Conservation (phyloP, 2,329 filamentous ascomycete species). For the Aureobasidium sp. region DNA sequence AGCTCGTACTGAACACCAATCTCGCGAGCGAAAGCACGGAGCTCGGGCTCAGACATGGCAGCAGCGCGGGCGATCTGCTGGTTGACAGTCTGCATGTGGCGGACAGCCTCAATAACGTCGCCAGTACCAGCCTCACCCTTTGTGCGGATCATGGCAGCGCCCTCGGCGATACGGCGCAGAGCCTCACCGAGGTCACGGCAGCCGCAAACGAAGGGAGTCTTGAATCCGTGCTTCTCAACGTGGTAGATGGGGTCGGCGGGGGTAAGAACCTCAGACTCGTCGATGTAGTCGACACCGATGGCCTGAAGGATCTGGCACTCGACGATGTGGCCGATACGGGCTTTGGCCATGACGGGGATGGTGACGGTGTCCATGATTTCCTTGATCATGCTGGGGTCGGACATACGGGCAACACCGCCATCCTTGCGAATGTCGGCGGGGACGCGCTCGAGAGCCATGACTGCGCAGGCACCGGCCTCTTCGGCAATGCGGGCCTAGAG, state of each 20-base stretch:
- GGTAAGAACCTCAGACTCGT: conserved; percentile 95
- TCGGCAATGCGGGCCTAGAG: conserved; percentile 84
- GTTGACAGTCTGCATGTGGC: conserved; percentile 90
- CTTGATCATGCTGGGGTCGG: conserved; percentile 87
- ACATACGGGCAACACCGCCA: conserved; percentile 95
- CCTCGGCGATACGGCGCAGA: conserved; percentile 80
- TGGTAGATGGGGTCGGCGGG: conserved; percentile 87
- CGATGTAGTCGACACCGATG: conserved; percentile 93
- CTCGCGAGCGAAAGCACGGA: conserved; percentile 73
- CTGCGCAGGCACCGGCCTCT: conserved; percentile 88
- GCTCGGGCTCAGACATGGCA: conserved; percentile 59
- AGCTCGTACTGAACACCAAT: conserved; percentile 71
- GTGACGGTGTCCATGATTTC: conserved; percentile 93
- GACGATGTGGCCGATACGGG: conserved; percentile 93
- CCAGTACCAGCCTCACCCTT: conserved; percentile 97
- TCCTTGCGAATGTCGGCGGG: conserved; percentile 90
- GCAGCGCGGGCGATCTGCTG: conserved; percentile 68
- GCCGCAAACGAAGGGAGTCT: conserved; percentile 88
- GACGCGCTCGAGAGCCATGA: conserved; percentile 97
- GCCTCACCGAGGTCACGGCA: conserved; percentile 93
- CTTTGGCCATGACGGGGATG: conserved; percentile 99
- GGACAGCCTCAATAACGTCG: conserved; percentile 92
- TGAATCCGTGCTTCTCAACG: conserved; percentile 79
- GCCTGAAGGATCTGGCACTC: conserved; percentile 97
- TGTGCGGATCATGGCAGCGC: conserved; percentile 96